Percentiles rank a stretch among this genome's conserved stretches.
These are phyloP conservation scores for Auricularia cornea DNA, from an alignment of 768 basidiomycete genomes.

Conservation along the genomic window DNA sequence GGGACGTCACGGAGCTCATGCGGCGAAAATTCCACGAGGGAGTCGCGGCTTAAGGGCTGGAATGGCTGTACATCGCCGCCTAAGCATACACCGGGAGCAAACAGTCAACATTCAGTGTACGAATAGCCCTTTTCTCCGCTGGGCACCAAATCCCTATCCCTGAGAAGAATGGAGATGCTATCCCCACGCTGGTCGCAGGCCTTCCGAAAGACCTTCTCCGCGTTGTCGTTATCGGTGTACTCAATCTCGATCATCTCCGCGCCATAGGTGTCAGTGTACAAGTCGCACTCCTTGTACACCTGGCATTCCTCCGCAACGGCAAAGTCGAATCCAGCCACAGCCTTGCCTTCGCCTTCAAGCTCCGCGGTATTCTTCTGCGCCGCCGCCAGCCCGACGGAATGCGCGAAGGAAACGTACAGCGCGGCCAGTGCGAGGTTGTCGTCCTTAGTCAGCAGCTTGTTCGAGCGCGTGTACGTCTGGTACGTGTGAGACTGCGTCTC, in stretches of 20 bases:
- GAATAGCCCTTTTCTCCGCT: not conserved
- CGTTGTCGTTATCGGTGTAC: conserved; percentile 1
- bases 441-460: not conserved
- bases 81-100: too few relatives aligned
- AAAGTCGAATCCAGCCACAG: not conserved
- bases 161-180: not conserved
- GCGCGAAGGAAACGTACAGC: not conserved
- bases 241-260: not conserved
- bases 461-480: not conserved
- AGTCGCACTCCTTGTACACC: not conserved
- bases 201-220: not conserved
- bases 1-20: too few relatives aligned
- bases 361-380: not conserved
- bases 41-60: too few relatives aligned
- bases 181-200: not conserved
- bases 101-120: not conserved
- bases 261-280: not conserved
- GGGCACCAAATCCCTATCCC: not conserved
- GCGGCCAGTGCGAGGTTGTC: not conserved
- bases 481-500: not conserved
- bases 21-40: too few relatives aligned
- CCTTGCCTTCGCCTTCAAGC: not conserved
- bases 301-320: not conserved
- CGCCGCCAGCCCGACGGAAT: not conserved
- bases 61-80: too few relatives aligned